Base-by-base conservation (phyloP, 2,329 filamentous ascomycete genomes). In the Sclerotinia minor region DNA sequence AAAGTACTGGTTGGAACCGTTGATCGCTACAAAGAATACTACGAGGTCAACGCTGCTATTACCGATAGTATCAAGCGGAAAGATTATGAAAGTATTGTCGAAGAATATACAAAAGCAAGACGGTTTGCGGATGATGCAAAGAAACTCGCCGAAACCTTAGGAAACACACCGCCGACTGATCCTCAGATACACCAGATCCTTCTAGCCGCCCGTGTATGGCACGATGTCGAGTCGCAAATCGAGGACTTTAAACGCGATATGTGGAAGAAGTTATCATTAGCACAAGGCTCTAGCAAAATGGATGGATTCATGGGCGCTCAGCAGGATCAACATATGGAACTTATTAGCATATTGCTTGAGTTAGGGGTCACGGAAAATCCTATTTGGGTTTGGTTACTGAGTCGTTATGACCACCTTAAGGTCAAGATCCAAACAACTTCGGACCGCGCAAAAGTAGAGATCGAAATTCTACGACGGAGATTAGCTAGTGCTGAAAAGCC, bases 331-430 rank as follows among this genome's bases (percentile, higher is more conserved):
- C 91, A 97, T 75, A 92, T 97, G 87, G 92, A 97, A 76, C 83
- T 97, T 59, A 98, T 99, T 66, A 85, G 88, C 29, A 83, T 97
- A 47, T 83, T 99, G 65, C 81, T 99, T n/a, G 94, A 99, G 78
- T 83, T 99, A 26, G 96, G 95, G 8, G 93, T 97, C 2, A 91
- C 96, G 13, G 93, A 98, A 69, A 99, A 96, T 74, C 95, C 95
- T 1, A 96, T 99, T 70, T 97, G 92, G 92, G 85, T 96, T 15
- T 99, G 95, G 94, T 86, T 99, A 35, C 82, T 94, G 67, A 97
- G 92, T 75, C 89, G 92, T 57, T 96, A 94, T 76, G 92, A 97
- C 71, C 89, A 94, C 75, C 83, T 99, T 67, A 97, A 95, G 79
- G 88, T 88, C 71, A 96, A 92, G 77, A 94, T 98, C 65, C 86